A percentile compares a stretch with the other conserved stretches of the same genome.
Evolutionary conservation across 352 stramenopile species (phyloP).

Genomic region (Phytophthora rubi): DNA sequence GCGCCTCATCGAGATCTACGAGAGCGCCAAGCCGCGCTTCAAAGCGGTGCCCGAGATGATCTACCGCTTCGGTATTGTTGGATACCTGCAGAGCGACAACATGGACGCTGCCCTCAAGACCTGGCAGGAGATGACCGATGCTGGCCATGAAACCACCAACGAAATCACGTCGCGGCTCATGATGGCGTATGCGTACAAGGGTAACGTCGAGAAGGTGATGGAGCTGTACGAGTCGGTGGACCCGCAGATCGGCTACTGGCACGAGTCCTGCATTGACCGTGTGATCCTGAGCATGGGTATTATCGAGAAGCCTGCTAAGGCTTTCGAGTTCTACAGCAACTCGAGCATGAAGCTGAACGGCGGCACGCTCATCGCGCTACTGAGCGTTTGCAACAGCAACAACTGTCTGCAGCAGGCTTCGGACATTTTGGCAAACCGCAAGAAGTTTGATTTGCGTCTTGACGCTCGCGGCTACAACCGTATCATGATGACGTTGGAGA

Average conservation of each 20-base stretch:
- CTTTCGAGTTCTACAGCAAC: conserved; percentile 84
- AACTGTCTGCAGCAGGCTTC: conserved; percentile 72
- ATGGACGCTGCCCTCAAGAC: conserved; percentile 51
- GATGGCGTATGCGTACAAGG: conserved; percentile 48
- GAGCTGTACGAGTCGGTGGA: conserved; percentile 65
- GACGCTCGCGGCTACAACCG: conserved; percentile 77
- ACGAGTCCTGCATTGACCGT: conserved; percentile 72
- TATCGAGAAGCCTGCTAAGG: conserved; percentile 56
- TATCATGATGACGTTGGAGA: conserved; percentile 76
- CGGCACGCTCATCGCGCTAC: conserved; percentile 70
- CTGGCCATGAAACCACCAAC: conserved; percentile 64
- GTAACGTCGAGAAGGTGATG: conserved; percentile 55
- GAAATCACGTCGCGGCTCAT: conserved; percentile 77
- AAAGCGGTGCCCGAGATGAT: conserved; percentile 67
- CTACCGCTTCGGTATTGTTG: conserved; percentile 73
- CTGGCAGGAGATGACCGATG: conserved; percentile 60
- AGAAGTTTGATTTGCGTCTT: conserved; percentile 74
- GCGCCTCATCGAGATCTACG: conserved; percentile 58
- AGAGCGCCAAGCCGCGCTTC: conserved; percentile 50
- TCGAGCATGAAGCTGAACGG: conserved; percentile 82
- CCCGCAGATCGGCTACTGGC: conserved; percentile 69
- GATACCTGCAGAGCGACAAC: conserved; percentile 57
- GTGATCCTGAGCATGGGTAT: conserved; percentile 74
- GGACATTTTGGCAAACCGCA: conserved; percentile 80
- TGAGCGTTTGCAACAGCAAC: conserved; percentile 75